These are phyloP conservation scores for Durotheca rogersii DNA, from an alignment of 495 filamentous ascomycete species.

Conservation along the genomic window DNA sequence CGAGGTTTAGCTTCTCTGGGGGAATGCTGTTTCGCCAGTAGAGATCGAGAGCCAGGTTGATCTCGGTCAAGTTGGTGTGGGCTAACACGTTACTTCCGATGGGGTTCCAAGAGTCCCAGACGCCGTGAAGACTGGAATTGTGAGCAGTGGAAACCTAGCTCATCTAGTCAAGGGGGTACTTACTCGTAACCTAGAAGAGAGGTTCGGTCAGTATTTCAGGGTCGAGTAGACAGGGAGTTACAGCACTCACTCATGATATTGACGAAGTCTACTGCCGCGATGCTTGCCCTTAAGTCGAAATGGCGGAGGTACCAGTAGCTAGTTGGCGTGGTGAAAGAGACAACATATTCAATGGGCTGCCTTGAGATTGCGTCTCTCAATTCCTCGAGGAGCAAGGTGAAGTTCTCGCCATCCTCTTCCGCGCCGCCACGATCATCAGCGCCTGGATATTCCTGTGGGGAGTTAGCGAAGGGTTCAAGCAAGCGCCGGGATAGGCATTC, in stretches of 20 bases:
- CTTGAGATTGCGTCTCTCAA: conserved; percentile 32
- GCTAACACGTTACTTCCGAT: conserved; percentile 39
- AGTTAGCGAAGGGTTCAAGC: too few relatives aligned
- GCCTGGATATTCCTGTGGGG: conserved; percentile 47
- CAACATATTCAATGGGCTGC: conserved; percentile 26
- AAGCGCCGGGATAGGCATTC: neutral
- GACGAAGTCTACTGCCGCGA: conserved; percentile 48
- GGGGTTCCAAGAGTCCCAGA: conserved; percentile 33
- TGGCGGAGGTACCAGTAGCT: conserved; percentile 56
- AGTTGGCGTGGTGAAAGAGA: conserved; percentile 48
- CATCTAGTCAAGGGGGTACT: neutral
- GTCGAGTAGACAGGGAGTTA: conserved; percentile 45
- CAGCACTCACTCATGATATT: conserved; percentile 51
- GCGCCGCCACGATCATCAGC: conserved; percentile 49
- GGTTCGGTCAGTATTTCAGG: too few relatives aligned
- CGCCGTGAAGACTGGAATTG: conserved; percentile 35
- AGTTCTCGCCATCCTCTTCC: conserved; percentile 45
- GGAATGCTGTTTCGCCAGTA: conserved; percentile 53
- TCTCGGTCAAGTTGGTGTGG: conserved; percentile 62
- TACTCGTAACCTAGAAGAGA: too few relatives aligned
- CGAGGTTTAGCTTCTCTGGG: conserved; percentile 45
- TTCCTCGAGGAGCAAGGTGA: conserved; percentile 39
- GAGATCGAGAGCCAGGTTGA: conserved; percentile 48
- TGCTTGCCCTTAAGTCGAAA: conserved; percentile 47
- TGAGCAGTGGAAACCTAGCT: neutral